These are phyloP conservation scores for Eutrema japonicum DNA, from an alignment of 345 rosid genomes.

Conservation along the genomic window DNA sequence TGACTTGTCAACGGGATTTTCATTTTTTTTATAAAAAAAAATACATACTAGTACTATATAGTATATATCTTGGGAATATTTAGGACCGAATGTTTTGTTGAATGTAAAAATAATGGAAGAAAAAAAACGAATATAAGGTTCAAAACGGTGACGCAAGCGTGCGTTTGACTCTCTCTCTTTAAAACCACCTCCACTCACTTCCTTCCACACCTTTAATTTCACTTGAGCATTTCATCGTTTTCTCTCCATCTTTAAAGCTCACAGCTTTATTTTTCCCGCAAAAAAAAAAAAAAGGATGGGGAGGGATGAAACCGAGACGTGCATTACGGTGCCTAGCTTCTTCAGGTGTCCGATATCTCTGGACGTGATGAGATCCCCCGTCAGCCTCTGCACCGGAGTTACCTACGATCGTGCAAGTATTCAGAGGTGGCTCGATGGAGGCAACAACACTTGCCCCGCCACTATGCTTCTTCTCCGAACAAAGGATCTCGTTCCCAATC, in stretches of 20 bases:
- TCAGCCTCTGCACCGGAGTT: constrained; percentile 91
- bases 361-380: constrained; percentile 93
- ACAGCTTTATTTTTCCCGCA: constrained; percentile 50
- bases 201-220: constrained; percentile 38
- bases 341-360: constrained; percentile 95
- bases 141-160: constrained; percentile 39
- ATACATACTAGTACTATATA: not conserved
- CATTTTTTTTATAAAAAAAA: not conserved
- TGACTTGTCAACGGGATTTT: constrained; percentile 12
- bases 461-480: constrained; percentile 88
- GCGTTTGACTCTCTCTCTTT: constrained; percentile 43
- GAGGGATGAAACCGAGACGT: constrained; percentile 60
- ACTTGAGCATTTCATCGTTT: constrained; percentile 48
- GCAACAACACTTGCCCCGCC: constrained; percentile 91
- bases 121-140: not conserved
- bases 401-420: constrained; percentile 92
- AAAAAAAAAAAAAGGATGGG: constrained; percentile 43
- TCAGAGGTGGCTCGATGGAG: constrained; percentile 86
- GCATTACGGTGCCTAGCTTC: constrained; percentile 72
- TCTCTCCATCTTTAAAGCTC: constrained; percentile 47
- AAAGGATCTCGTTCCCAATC: constrained; percentile 81
- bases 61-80: constrained; percentile 13
- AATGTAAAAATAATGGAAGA: not conserved
- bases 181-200: constrained; percentile 47
- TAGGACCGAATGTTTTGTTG: constrained; percentile 8